phyloP scores from a whole-genome alignment of 2,329 filamentous ascomycete species.

The Acephala macrosclerotiorum region DNA sequence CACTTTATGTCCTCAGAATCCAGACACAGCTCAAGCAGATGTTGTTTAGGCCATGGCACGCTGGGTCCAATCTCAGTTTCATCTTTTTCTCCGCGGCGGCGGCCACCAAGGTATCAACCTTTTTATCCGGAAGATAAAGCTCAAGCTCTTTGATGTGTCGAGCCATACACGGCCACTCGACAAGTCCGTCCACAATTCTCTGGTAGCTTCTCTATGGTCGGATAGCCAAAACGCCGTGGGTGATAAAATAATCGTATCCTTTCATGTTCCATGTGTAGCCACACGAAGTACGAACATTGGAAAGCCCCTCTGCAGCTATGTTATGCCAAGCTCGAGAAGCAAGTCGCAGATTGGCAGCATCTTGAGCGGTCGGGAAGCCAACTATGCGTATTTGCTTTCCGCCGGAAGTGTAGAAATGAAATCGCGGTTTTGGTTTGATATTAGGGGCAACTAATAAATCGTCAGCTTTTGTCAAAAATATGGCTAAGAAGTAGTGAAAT shows the following conservation, averaged over 20 bases:
- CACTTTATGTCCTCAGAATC: background rate
- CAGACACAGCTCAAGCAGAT: background rate
- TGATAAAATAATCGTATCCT: background rate
- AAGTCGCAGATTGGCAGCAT: conserved; percentile 6
- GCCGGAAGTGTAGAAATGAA: background rate
- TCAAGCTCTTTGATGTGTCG: conserved; percentile 7
- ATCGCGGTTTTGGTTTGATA: background rate
- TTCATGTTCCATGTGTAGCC: too few relatives aligned
- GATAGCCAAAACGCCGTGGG: background rate
- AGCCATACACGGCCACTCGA: conserved; percentile 1
- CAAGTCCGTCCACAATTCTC: background rate
- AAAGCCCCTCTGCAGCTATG: background rate
- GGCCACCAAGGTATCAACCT: background rate
- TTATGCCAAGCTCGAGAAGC: conserved; percentile 6
- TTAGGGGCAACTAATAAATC: too few relatives aligned
- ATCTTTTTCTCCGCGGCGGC: background rate
- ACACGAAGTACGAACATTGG: background rate
- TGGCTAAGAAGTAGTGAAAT: too few relatives aligned
- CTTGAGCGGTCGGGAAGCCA: background rate
- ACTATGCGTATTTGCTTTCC: background rate
- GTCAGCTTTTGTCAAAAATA: too few relatives aligned
- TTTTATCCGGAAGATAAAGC: background rate
- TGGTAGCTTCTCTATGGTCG: background rate
- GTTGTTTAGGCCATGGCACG: background rate
- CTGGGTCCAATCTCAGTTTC: background rate